Evolutionary conservation across 1,284 basidiomycete genomes (phyloP).

Genomic region (Pholiota adiposa): DNA sequence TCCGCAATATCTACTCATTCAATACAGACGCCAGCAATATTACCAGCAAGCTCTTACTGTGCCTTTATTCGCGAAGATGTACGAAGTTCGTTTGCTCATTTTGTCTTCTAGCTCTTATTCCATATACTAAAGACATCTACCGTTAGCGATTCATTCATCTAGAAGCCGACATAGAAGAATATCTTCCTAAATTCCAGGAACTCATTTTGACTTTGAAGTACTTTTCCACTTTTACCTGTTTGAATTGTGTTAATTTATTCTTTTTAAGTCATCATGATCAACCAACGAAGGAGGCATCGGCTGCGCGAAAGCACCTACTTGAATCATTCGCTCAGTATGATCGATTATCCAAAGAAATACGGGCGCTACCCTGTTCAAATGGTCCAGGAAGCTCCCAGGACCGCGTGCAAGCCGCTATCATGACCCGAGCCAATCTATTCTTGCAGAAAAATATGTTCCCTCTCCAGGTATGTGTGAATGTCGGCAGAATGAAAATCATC

Average conservation of each 20-base stretch:
- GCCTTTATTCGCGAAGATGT: constrained; percentile 71
- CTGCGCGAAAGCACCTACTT: constrained; percentile 78
- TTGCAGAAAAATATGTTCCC: constrained; percentile 90
- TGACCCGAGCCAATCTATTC: constrained; percentile 79
- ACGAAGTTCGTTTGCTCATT: constrained; percentile 54
- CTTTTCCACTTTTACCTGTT: background rate
- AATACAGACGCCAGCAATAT: constrained; percentile 76
- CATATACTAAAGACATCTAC: background rate
- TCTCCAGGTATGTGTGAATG: constrained; percentile 56
- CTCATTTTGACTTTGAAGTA: constrained; percentile 55
- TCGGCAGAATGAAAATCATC: background rate
- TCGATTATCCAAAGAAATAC: constrained; percentile 83
- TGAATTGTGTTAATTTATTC: background rate
- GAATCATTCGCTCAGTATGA: constrained; percentile 90
- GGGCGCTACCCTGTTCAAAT: constrained; percentile 64
- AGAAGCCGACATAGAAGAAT: constrained; percentile 64
- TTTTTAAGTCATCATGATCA: constrained; percentile 60
- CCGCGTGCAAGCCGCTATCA: constrained; percentile 82
- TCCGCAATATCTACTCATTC: constrained; percentile 1
- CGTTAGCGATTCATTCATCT: constrained; percentile 69
- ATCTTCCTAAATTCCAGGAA: constrained; percentile 55
- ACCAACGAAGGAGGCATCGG: constrained; percentile 69
- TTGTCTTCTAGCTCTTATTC: background rate
- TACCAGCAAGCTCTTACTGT: constrained; percentile 66
- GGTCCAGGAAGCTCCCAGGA: constrained; percentile 77